phyloP scores from a whole-genome alignment of 2,329 filamentous ascomycete genomes.

The Neocucurbitaria cava region DNA sequence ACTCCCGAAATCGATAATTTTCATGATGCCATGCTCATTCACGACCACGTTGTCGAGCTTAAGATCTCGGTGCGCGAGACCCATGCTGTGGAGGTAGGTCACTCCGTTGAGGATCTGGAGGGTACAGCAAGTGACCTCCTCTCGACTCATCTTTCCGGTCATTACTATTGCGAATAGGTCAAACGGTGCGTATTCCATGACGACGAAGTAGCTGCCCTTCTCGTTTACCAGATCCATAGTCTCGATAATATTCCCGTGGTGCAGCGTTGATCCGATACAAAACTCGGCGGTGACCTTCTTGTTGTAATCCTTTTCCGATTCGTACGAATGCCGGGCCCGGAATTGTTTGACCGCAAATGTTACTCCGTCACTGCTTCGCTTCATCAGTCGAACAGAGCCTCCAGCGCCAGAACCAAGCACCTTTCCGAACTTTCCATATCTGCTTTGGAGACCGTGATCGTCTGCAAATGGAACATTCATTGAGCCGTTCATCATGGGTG shows the following conservation, averaged over 20 bases:
- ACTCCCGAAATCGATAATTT: conserved; percentile 98
- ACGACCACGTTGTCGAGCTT: conserved; percentile 99
- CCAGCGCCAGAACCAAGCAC: conserved; percentile 93
- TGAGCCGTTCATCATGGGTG: conserved; percentile 41
- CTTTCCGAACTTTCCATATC: conserved; percentile 95
- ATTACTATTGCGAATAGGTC: conserved; percentile 98
- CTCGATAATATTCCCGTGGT: conserved; percentile 98
- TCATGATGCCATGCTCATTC: conserved; percentile 96
- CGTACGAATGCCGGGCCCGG: conserved; percentile 86
- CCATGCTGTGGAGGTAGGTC: conserved; percentile 93
- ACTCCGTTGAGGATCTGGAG: conserved; percentile 95
- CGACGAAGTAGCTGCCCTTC: conserved; percentile 93
- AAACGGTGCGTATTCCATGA: conserved; percentile 98
- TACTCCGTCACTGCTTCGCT: conserved; percentile 86
- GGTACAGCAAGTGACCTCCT: conserved; percentile 90
- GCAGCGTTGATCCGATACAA: conserved; percentile 94
- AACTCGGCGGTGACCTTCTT: conserved; percentile 99
- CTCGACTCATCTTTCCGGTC: conserved; percentile 94
- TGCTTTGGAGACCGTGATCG: conserved; percentile 87
- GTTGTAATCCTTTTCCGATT: conserved; percentile 92
- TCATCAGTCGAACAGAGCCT: conserved; percentile 93
- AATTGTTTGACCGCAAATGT: conserved; percentile 99
- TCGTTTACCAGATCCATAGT: conserved; percentile 96
- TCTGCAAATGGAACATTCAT: conserved; percentile 82
- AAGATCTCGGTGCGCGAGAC: conserved; percentile 90